A percentile compares a stretch with the other conserved stretches of the same genome.
These are phyloP conservation scores for Ochromonas danica DNA, from an alignment of 108 stramenopile genomes.

Conservation along the genomic window DNA sequence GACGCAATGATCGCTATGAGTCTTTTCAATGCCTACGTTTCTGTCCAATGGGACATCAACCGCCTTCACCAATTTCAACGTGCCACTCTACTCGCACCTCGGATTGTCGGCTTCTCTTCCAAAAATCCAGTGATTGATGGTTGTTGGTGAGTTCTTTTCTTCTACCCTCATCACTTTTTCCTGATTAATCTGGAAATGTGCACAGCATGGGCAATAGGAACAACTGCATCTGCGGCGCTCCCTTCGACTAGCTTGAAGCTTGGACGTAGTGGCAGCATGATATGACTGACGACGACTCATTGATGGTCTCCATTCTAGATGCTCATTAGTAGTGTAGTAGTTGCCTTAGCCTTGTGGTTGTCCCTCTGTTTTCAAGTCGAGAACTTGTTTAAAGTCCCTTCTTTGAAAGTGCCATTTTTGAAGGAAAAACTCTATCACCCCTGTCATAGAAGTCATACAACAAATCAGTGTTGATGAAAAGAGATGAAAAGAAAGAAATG, in stretches of 20 bases:
- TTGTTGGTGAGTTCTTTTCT: constrained; percentile 12
- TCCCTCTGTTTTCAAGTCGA: too few species aligned
- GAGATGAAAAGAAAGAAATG: too few species aligned
- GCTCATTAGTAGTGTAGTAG: too few species aligned
- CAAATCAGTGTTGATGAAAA: too few species aligned
- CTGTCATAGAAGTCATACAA: too few species aligned
- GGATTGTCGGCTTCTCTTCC: neutral
- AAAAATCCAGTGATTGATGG: constrained; percentile 1
- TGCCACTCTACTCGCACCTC: neutral
- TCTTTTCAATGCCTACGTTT: constrained; percentile 27
- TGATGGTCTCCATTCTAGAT: too few species aligned
- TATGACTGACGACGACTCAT: too few species aligned
- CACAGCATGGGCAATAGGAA: constrained; percentile 23
- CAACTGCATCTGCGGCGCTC: constrained; percentile 22
- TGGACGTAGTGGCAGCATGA: too few species aligned
- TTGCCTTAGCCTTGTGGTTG: too few species aligned
- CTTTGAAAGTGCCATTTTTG: too few species aligned
- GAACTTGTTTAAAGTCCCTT: too few species aligned
- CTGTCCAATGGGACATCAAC: neutral
- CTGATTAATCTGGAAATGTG: neutral
- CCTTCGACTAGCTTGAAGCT: constrained; percentile 19
- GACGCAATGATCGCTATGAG: constrained; percentile 18
- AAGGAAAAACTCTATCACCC: too few species aligned
- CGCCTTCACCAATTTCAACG: neutral
- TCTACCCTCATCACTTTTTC: neutral